phyloP scores from a whole-genome alignment of 257 asterid genomes.

The Dorcoceras hygrometricum region DNA sequence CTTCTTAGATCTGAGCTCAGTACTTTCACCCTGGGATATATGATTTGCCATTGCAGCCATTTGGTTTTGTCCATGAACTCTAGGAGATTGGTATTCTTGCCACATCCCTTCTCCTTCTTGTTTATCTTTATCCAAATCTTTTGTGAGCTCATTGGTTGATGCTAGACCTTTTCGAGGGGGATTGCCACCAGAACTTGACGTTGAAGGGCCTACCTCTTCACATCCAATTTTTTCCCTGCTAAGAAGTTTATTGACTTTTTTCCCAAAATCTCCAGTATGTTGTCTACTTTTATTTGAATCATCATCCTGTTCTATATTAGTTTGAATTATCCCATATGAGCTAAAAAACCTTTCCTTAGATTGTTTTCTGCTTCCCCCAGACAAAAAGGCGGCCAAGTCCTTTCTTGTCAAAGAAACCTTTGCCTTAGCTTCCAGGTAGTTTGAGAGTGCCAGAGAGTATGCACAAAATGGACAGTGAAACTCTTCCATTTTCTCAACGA shows the following conservation, averaged over 20 bases:
- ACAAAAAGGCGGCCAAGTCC: conserved; percentile 47
- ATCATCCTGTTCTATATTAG: conserved; percentile 27
- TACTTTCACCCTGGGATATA: conserved; percentile 25
- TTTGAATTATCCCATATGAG: conserved; percentile 5
- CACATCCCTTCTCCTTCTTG: conserved; percentile 27
- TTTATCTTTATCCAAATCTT: conserved; percentile 17
- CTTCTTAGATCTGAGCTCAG: conserved; percentile 25
- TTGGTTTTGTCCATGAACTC: conserved; percentile 26
- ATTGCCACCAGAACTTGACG: conserved; percentile 19
- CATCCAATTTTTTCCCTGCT: conserved; percentile 26
- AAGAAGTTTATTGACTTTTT: conserved; percentile 25
- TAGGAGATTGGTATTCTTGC: conserved; percentile 29
- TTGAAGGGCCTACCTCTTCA: conserved; percentile 33
- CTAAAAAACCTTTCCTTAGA: conserved; percentile 25
- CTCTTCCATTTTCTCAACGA: conserved; percentile 40
- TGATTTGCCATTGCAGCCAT: conserved; percentile 23
- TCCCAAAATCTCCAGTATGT: conserved; percentile 25
- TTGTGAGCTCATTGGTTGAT: conserved; percentile 21
- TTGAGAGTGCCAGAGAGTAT: conserved; percentile 57
- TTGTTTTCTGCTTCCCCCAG: conserved; percentile 29
- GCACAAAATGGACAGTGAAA: conserved; percentile 84
- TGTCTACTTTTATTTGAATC: conserved; percentile 14
- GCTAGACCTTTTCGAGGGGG: conserved; percentile 26
- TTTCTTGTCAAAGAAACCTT: conserved; percentile 50
- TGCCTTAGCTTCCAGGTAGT: conserved; percentile 43